A percentile compares a stretch with the other conserved stretches of the same genome.
phyloP scores from a whole-genome alignment of 169 alveolate genomes.

The Condylostoma magnum region DNA sequence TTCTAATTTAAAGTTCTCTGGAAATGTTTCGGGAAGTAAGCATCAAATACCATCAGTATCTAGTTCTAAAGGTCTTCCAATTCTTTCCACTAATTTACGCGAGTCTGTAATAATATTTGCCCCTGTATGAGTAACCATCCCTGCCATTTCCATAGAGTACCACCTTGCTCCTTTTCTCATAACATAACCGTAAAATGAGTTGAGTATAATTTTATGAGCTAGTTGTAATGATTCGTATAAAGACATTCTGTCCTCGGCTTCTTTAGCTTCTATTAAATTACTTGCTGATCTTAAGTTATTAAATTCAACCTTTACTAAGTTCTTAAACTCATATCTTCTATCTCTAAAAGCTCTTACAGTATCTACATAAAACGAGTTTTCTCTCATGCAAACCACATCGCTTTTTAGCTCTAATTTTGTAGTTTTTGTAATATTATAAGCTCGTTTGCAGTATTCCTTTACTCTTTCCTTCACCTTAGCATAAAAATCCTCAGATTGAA shows the following conservation, averaged over 20 bases:
- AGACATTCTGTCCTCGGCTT: constrained; percentile 85
- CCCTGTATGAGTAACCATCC: constrained; percentile 97
- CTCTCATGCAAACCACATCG: constrained; percentile 97
- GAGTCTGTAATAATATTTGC: constrained; percentile 93
- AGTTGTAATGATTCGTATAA: constrained; percentile 95
- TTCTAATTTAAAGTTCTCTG: constrained; percentile 78
- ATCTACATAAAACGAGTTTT: constrained; percentile 97
- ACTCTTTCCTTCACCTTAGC: constrained; percentile 87
- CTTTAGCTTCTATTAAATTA: constrained; percentile 78
- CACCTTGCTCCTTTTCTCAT: constrained; percentile 99
- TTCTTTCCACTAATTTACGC: constrained; percentile 82
- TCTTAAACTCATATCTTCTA: constrained; percentile 95
- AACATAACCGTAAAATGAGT: constrained; percentile 99
- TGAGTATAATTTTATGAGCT: constrained; percentile 99
- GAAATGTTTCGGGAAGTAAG: constrained; percentile 94
- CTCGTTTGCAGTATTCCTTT: constrained; percentile 80
- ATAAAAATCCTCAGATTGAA: constrained; percentile 80
- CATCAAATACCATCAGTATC: constrained; percentile 99
- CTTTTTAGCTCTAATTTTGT: constrained; percentile 65
- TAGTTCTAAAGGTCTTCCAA: constrained; percentile 98
- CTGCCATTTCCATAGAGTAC: constrained; percentile 99
- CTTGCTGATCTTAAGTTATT: constrained; percentile 76
- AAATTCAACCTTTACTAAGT: constrained; percentile 70
- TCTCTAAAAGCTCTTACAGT: constrained; percentile 96
- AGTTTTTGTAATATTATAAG: constrained; percentile 74